Percentiles rank a stretch among this genome's conserved stretches.
Conservation (phyloP, 805 yeast species). For the Phaffomyces opuntiae region DNA sequence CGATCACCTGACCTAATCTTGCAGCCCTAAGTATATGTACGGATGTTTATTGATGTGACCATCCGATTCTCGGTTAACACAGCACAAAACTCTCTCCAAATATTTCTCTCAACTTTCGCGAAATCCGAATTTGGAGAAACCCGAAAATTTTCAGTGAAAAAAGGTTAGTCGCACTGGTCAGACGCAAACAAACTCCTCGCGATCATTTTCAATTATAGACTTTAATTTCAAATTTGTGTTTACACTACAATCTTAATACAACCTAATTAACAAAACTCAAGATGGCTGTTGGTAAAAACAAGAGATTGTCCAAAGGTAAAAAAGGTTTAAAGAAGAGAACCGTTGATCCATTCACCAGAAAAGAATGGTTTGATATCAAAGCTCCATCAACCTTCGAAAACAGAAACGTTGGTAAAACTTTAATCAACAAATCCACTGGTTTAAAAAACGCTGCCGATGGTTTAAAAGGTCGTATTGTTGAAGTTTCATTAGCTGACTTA, state of each 20-base stretch:
- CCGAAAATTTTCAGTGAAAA: neutral
- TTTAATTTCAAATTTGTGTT: constrained; percentile 1
- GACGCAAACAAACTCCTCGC: constrained; percentile 9
- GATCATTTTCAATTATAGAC: constrained; percentile 3
- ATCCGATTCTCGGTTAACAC: too few species aligned
- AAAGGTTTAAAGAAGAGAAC: constrained; percentile 99
- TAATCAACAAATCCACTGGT: constrained; percentile 98
- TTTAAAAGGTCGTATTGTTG: constrained; percentile 95
- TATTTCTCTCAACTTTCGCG: neutral
- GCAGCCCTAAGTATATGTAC: too few species aligned
- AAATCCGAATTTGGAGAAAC: neutral
- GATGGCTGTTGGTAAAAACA: constrained; percentile 78
- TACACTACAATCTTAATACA: neutral
- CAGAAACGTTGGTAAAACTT: constrained; percentile 98
- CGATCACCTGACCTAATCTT: too few species aligned
- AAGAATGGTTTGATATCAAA: constrained; percentile 98
- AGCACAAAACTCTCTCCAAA: too few species aligned
- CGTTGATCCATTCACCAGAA: constrained; percentile 98
- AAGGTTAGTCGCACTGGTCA: constrained; percentile 7
- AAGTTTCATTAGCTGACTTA: constrained; percentile 92
- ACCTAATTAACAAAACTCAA: constrained; percentile 10
- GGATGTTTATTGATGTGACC: too few species aligned
- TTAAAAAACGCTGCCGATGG: constrained; percentile 96
- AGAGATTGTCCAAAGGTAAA: constrained; percentile 81
- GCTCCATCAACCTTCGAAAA: constrained; percentile 98